phyloP scores from a whole-genome alignment of 2,329 filamentous ascomycete genomes.

The Epichloe amarillans region DNA sequence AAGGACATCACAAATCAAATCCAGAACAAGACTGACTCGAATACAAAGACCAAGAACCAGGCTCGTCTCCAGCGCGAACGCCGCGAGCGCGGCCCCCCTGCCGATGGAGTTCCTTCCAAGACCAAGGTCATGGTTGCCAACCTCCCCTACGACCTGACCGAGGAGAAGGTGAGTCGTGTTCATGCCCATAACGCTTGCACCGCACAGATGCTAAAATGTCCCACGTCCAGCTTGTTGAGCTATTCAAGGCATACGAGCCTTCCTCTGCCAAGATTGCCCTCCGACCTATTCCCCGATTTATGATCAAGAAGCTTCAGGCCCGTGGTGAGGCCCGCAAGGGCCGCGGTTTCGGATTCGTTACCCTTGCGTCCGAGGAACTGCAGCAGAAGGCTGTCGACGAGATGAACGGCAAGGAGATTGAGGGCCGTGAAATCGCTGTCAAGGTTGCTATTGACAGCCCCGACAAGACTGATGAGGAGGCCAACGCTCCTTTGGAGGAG shows the following conservation, averaged over 20 bases:
- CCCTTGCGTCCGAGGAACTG: constrained; percentile 83
- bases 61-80: constrained; percentile 45
- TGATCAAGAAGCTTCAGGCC: constrained; percentile 99
- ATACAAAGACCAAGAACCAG: constrained; percentile 44
- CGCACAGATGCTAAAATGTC: not conserved
- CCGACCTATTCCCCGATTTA: constrained; percentile 95
- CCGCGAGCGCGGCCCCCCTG: constrained; percentile 76
- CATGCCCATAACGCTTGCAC: not conserved
- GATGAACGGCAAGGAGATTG: constrained; percentile 99
- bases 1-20: constrained; percentile 47
- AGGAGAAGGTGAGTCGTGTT: constrained; percentile 67
- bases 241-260: constrained; percentile 85
- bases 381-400: constrained; percentile 94
- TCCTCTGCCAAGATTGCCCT: constrained; percentile 96
- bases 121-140: constrained; percentile 99
- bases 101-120: constrained; percentile 96
- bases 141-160: constrained; percentile 92
- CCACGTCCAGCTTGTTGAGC: constrained; percentile 73
- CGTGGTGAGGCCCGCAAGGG: constrained; percentile 98
- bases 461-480: constrained; percentile 86
- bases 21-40: constrained; percentile 41
- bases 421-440: constrained; percentile 97
- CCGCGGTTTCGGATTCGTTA: constrained; percentile 97
- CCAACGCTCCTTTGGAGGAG: constrained; percentile 39
- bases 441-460: constrained; percentile 99